Percentiles rank a stretch among this genome's conserved stretches.
phyloP scores from a whole-genome alignment of 768 basidiomycete genomes.

The Filobasidium wieringae region DNA sequence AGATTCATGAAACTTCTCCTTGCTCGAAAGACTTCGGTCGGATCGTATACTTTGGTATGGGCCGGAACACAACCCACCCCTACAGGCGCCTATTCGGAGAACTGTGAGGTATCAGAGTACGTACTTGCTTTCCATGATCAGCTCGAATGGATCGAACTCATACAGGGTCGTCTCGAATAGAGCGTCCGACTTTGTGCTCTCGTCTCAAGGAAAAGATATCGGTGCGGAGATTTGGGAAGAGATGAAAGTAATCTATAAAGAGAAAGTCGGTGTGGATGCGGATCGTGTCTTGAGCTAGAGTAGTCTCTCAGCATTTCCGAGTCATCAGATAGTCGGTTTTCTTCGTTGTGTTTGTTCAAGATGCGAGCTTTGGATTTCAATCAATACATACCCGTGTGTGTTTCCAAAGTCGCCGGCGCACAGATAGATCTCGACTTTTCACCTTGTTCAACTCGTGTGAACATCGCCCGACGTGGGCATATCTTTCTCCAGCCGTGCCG shows the following conservation, averaged over 20 bases:
- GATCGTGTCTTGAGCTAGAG: background rate
- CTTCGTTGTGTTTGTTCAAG: no score
- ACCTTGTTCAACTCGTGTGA: no score
- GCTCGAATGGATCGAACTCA: background rate
- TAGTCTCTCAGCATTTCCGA: no score
- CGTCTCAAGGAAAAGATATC: background rate
- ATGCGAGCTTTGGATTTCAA: no score
- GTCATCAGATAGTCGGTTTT: no score
- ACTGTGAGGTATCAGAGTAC: constrained; percentile 6
- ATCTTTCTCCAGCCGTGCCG: no score
- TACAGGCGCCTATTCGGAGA: constrained; percentile 3
- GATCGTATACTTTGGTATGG: constrained; percentile 7
- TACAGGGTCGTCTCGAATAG: background rate
- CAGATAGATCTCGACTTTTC: no score
- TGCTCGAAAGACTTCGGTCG: constrained; percentile 7
- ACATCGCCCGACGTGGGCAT: no score
- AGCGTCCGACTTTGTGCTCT: background rate
- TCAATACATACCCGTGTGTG: no score
- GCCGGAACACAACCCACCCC: constrained; percentile 6
- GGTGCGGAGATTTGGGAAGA: constrained; percentile 5
- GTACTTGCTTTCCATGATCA: background rate
- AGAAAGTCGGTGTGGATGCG: constrained; percentile 10
- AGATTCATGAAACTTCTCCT: constrained; percentile 3
- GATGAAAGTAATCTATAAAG: constrained; percentile 10
- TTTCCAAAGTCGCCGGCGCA: no score